Conservation (phyloP, 352 stramenopile species). For the Phytophthora kernoviae region DNA sequence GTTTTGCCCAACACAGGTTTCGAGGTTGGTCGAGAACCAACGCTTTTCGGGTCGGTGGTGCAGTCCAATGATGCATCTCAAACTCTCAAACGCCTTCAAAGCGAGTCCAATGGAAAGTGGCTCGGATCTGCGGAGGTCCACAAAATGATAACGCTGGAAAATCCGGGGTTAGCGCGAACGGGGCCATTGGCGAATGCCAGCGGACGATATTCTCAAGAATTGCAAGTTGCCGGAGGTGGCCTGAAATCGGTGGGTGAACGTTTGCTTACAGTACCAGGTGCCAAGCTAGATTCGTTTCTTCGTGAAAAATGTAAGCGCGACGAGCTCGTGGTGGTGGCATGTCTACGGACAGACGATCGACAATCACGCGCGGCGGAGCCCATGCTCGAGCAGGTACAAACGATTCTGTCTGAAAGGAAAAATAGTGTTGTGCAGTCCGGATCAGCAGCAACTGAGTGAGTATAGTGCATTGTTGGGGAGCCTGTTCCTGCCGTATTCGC, state of each 20-base stretch:
- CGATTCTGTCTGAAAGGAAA: slow-evolving; percentile 30
- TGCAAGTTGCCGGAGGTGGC: slow-evolving; percentile 50
- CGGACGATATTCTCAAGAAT: slow-evolving; percentile 73
- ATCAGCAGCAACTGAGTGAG: slow-evolving; percentile 7
- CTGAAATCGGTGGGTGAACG: slow-evolving; percentile 36
- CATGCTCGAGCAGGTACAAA: slow-evolving; percentile 67
- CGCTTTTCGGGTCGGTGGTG: slow-evolving; percentile 52
- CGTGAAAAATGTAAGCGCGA: slow-evolving; percentile 37
- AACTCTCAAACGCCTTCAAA: slow-evolving; percentile 50
- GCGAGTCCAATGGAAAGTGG: slow-evolving; percentile 59
- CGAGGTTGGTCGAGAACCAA: slow-evolving; percentile 59
- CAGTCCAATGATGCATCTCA: slow-evolving; percentile 45
- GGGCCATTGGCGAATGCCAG: slow-evolving; percentile 71
- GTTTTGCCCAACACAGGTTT: slow-evolving; percentile 59
- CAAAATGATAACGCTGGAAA: slow-evolving; percentile 52
- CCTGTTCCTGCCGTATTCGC: background rate
- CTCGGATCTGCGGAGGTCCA: slow-evolving; percentile 73
- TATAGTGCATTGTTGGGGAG: slow-evolving; percentile 2
- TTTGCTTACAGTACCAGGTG: slow-evolving; percentile 42
- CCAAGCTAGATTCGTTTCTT: slow-evolving; percentile 60
- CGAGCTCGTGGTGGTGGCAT: slow-evolving; percentile 70
- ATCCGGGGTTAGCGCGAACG: slow-evolving; percentile 64
- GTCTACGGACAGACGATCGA: slow-evolving; percentile 65
- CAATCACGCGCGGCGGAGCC: slow-evolving; percentile 56
- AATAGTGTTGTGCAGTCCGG: slow-evolving; percentile 2